A percentile compares a stretch with the other conserved stretches of the same genome.
Evolutionary conservation across 2,329 filamentous ascomycete species (phyloP).

Genomic region (Trichoderma cornu-damae): DNA sequence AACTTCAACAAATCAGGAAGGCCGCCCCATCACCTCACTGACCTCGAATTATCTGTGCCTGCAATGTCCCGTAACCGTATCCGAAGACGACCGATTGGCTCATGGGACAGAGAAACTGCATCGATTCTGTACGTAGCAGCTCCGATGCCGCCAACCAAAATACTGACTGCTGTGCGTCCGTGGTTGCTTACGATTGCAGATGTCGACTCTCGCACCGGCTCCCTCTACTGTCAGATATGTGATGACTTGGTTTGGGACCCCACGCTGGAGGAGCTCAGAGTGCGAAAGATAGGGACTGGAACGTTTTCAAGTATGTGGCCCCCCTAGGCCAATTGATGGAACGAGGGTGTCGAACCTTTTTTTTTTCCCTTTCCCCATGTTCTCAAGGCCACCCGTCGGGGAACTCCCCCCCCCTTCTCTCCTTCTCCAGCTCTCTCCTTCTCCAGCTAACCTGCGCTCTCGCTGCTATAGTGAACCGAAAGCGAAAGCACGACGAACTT

Average conservation of each 20-base stretch:
- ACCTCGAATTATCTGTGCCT: constrained; percentile 67
- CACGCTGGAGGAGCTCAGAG: constrained; percentile 67
- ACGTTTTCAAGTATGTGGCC: constrained; percentile 58
- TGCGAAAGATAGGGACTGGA: constrained; percentile 63
- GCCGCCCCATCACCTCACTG: constrained; percentile 53
- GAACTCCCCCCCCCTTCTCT: background rate
- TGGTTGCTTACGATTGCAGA: constrained; percentile 44
- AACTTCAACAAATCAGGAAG: constrained; percentile 56
- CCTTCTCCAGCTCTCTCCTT: background rate
- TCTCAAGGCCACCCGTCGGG: background rate
- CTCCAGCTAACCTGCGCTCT: constrained; percentile 8
- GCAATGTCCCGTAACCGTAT: constrained; percentile 66
- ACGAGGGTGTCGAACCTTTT: too few species aligned
- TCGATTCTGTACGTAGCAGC: constrained; percentile 58
- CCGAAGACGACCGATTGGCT: constrained; percentile 58
- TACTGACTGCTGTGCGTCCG: background rate
- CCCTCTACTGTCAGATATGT: constrained; percentile 75
- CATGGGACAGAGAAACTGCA: constrained; percentile 67
- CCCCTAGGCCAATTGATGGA: too few species aligned
- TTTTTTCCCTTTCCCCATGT: background rate
- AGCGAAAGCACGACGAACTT: constrained; percentile 70
- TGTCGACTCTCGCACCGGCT: constrained; percentile 70
- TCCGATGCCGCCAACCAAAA: background rate
- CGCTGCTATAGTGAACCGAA: constrained; percentile 56
- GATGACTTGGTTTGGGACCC: constrained; percentile 80